These are phyloP conservation scores for Pelargonium hybrid DNA, from an alignment of 441 rosid genomes.

Conservation along the genomic window DNA sequence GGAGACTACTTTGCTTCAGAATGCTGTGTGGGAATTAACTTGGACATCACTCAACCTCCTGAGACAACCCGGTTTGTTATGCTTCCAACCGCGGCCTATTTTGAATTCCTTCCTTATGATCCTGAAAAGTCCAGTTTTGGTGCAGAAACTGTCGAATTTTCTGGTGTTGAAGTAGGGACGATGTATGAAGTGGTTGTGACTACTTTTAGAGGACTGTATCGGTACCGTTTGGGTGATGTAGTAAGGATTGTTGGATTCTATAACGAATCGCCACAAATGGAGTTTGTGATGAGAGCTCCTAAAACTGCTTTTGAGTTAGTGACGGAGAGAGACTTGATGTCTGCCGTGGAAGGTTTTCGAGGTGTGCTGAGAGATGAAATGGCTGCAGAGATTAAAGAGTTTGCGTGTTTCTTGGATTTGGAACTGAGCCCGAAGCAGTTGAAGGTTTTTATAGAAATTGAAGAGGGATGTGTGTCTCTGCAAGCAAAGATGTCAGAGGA, in stretches of 20 bases:
- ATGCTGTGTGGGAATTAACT: conserved; percentile 33
- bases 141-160: conserved; percentile 27
- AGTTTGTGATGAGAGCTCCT: conserved; percentile 41
- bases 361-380: conserved; percentile 19
- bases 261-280: conserved; percentile 36
- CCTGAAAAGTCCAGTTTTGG: conserved; percentile 16
- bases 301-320: conserved; percentile 26
- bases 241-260: conserved; percentile 37
- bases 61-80: conserved; percentile 27
- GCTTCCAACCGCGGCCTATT: conserved; percentile 40
- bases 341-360: conserved; percentile 29
- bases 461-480: conserved; percentile 16
- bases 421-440: conserved; percentile 22
- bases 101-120: conserved; percentile 40
- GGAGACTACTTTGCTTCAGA: conserved; percentile 48
- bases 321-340: conserved; percentile 34
- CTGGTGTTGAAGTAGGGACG: conserved; percentile 36
- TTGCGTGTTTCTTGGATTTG: conserved; percentile 24
- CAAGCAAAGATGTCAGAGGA: conserved; percentile 13
- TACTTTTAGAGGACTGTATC: conserved; percentile 37
- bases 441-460: conserved; percentile 30
- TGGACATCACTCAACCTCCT: conserved; percentile 33
- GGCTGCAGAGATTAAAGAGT: conserved; percentile 28
- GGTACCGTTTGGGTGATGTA: conserved; percentile 39
- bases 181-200: conserved; percentile 38